These are phyloP conservation scores for Quercus aquifolioides DNA, from an alignment of 306 rosid species.

Conservation along the genomic window DNA sequence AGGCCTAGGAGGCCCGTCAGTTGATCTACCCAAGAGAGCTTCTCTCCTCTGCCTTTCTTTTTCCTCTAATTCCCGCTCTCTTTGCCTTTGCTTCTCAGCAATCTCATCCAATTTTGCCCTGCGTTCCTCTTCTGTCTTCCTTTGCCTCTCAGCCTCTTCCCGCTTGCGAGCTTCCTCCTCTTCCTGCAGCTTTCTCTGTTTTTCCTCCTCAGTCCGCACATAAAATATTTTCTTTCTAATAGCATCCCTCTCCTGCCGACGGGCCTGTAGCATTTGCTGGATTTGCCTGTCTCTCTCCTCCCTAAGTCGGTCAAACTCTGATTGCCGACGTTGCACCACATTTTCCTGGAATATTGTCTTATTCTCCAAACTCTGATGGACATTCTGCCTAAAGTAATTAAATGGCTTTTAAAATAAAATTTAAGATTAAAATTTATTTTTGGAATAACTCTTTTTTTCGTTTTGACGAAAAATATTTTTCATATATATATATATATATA, in stretches of 20 bases:
- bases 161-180: slow-evolving; percentile 80
- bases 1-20: slow-evolving; percentile 39
- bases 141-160: slow-evolving; percentile 86
- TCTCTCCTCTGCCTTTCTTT: slow-evolving; percentile 69
- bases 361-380: too few species aligned
- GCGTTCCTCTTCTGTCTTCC: slow-evolving; percentile 67
- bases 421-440: too few species aligned
- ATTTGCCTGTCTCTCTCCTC: slow-evolving; percentile 68
- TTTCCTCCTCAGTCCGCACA: slow-evolving; percentile 76
- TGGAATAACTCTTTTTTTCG: too few species aligned
- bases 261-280: slow-evolving; percentile 53
- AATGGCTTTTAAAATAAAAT: too few species aligned
- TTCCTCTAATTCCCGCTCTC: slow-evolving; percentile 81
- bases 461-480: too few species aligned
- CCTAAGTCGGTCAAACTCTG: slow-evolving; percentile 58
- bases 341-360: slow-evolving; percentile 59
- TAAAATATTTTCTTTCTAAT: slow-evolving; percentile 74
- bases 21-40: slow-evolving; percentile 42
- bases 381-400: too few species aligned
- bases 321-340: slow-evolving; percentile 63
- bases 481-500: too few species aligned
- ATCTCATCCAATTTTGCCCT: slow-evolving; percentile 68
- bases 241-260: slow-evolving; percentile 65
- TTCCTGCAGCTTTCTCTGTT: slow-evolving; percentile 54
- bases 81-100: slow-evolving; percentile 76